Conservation (phyloP, 148 eudicot species). For the Polygonum maritimum region DNA sequence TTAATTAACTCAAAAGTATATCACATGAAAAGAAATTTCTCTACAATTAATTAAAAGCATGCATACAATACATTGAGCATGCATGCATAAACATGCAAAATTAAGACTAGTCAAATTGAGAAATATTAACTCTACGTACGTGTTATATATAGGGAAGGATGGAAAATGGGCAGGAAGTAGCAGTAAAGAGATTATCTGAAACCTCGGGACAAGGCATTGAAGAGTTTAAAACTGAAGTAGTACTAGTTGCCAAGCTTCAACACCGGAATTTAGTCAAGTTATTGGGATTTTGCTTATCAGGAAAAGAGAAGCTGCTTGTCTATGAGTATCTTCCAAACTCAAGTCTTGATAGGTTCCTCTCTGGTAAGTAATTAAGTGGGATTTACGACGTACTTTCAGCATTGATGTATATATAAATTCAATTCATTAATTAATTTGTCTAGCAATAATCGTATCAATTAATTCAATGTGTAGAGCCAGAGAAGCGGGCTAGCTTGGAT, state of each 20-base stretch:
- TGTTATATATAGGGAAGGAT: slow-evolving; percentile 17
- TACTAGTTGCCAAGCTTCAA: slow-evolving; percentile 25
- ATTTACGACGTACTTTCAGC: too few species aligned
- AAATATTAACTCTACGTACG: too few species aligned
- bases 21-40: too few species aligned
- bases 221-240: slow-evolving; percentile 23
- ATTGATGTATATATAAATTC: too few species aligned
- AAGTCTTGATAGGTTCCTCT: slow-evolving; percentile 18
- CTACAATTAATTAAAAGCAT: too few species aligned
- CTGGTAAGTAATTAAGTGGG: not conserved
- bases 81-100: too few species aligned
- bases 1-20: too few species aligned
- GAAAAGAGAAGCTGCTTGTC: slow-evolving; percentile 19
- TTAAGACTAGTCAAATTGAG: too few species aligned
- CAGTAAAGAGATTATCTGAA: slow-evolving; percentile 23
- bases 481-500: slow-evolving; percentile 25
- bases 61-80: too few species aligned
- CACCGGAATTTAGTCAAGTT: slow-evolving; percentile 23
- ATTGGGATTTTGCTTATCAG: slow-evolving; percentile 19
- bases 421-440: too few species aligned
- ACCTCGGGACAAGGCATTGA: slow-evolving; percentile 16
- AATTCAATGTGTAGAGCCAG: slow-evolving; percentile 23
- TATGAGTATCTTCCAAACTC: slow-evolving; percentile 20
- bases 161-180: slow-evolving; percentile 17
- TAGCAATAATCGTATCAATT: too few species aligned